phyloP scores from a whole-genome alignment of 306 rosid genomes.

The Quillaja saponaria region DNA sequence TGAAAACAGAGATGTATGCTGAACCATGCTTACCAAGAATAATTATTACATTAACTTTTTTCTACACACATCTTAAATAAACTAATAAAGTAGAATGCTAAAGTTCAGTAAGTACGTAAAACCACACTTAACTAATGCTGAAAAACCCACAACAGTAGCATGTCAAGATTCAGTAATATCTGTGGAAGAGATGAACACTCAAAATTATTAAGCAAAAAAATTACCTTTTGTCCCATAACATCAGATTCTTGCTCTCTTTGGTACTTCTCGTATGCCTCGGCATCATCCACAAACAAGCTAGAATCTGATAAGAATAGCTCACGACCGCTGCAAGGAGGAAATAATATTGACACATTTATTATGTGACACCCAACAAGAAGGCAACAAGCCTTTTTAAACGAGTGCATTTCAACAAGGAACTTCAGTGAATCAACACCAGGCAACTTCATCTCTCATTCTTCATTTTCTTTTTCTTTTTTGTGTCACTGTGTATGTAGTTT shows the following conservation, averaged over 20 bases:
- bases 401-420: neutral
- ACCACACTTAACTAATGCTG: no score
- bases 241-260: slow-evolving; percentile 64
- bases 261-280: slow-evolving; percentile 83
- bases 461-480: neutral
- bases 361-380: neutral
- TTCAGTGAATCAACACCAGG: slow-evolving; percentile 9
- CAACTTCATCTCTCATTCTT: neutral
- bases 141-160: no score
- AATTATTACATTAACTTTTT: neutral
- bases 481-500: no score
- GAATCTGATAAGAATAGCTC: slow-evolving; percentile 93
- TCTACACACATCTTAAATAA: no score
- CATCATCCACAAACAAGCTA: slow-evolving; percentile 96
- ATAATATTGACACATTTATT: slow-evolving; percentile 15
- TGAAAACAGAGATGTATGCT: no score
- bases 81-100: neutral
- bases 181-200: neutral
- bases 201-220: neutral
- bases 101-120: neutral
- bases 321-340: slow-evolving; percentile 50
- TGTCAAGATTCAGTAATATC: no score
- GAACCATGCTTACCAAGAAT: no score
- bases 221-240: slow-evolving; percentile 59
- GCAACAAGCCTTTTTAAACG: slow-evolving; percentile 9